Conservation (phyloP, 495 filamentous ascomycete species). For the Penicillium lividum region DNA sequence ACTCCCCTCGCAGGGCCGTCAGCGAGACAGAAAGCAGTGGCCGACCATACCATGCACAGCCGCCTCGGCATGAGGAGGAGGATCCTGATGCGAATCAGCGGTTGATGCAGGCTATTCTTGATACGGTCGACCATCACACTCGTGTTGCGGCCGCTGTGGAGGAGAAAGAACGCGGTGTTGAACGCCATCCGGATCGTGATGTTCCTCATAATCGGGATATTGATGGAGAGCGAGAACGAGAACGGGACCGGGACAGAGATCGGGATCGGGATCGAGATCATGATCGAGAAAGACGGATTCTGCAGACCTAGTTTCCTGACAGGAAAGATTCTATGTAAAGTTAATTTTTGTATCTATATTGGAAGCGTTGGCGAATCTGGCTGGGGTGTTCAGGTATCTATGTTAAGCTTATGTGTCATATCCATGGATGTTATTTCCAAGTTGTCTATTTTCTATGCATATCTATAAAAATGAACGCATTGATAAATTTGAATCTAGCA, state of each 20-base stretch:
- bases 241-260: constrained; percentile 21
- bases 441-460: neutral
- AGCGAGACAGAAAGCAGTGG: constrained; percentile 42
- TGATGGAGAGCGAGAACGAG: constrained; percentile 15
- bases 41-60: constrained; percentile 22
- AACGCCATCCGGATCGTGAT: constrained; percentile 19
- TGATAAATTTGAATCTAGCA: too few species aligned
- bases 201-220: constrained; percentile 7
- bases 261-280: constrained; percentile 33
- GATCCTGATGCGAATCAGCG: constrained; percentile 47
- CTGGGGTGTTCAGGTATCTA: neutral
- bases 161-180: constrained; percentile 32
- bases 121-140: constrained; percentile 47
- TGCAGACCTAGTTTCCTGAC: neutral
- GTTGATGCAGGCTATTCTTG: constrained; percentile 49
- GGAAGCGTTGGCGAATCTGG: neutral
- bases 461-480: too few species aligned
- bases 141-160: constrained; percentile 38
- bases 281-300: constrained; percentile 20
- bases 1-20: constrained; percentile 43
- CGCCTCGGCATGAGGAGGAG: constrained; percentile 33
- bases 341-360: neutral
- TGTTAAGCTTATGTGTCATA: neutral
- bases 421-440: neutral
- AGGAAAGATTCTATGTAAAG: neutral